Evolutionary conservation across 768 basidiomycete genomes (phyloP).

Genomic region (Boletus reticulatus): DNA sequence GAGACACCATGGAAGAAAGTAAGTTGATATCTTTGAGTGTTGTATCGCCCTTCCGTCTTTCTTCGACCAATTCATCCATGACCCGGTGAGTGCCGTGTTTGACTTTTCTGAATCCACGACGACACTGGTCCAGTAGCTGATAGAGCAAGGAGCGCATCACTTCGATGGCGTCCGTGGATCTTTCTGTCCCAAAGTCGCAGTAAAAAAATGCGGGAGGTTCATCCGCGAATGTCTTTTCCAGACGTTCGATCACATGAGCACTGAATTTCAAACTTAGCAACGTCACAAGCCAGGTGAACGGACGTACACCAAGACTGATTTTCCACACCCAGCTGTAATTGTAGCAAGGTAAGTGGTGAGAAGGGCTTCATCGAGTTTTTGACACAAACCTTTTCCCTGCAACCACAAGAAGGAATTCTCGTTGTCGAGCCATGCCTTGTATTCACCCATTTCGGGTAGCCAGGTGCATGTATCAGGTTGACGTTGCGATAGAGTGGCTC

Average conservation of each 20-base stretch:
- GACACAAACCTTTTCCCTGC: constrained; percentile 16
- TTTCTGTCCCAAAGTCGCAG: constrained; percentile 14
- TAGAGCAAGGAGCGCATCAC: constrained; percentile 17
- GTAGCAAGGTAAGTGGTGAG: not conserved
- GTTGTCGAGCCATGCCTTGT: constrained; percentile 9
- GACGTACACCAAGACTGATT: constrained; percentile 18
- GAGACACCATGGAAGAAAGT: constrained; percentile 2
- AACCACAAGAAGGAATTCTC: constrained; percentile 10
- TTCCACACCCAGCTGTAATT: constrained; percentile 16
- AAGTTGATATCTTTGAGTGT: not conserved
- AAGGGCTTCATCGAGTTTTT: not conserved
- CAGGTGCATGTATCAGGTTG: too few relatives aligned
- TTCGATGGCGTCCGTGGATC: not conserved
- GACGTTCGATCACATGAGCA: constrained; percentile 6
- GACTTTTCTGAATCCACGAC: too few relatives aligned
- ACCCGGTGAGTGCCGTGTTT: too few relatives aligned
- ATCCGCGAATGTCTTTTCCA: not conserved
- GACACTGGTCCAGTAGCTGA: constrained; percentile 1
- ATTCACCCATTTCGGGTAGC: constrained; percentile 5
- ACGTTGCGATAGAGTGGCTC: too few relatives aligned
- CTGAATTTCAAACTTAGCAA: not conserved
- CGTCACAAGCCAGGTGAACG: not conserved
- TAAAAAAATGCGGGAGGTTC: constrained; percentile 12
- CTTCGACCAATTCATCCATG: not conserved
- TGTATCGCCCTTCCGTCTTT: not conserved